Evolutionary conservation across 2,329 filamentous ascomycete genomes (phyloP), one percentile per base, ranked within the genome.

Genomic region (Fusarium coffeatum): DNA sequence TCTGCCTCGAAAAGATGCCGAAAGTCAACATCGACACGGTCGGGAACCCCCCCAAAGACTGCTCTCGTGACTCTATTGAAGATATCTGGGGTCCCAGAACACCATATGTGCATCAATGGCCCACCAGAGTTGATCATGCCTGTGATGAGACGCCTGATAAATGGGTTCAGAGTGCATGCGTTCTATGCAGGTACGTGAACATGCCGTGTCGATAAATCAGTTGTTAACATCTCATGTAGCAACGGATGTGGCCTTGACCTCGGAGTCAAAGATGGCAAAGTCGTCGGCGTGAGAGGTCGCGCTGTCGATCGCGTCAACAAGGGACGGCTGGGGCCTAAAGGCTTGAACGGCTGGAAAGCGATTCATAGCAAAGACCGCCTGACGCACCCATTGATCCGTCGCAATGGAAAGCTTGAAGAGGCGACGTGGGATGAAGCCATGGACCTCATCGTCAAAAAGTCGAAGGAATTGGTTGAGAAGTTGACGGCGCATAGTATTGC

Each of bases 101-200:
- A 10, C 45, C 45, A 2, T 50, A 56, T 7, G 8, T 30, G 6
- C 45, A 56, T n/a, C 54, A 56, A 27, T 56, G 54, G 54, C 54
- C 43, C 11, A 56, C 54, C 2, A 56, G 54, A 22, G 45, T 56
- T 6, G 54, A 56, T n/a, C 45, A 56, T 23, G 54, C 54, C 27
- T 56, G 32, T 4, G 54, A 56, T 1, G 45, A 56, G 23, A 20
- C 37, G 15, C 54, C 54, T 1, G 54, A 50, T 2, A 50, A 50
- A 41, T 56, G 54, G 54, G 54, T 56, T 1, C 43, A 56, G 8
- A 56, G 32, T 41, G 54, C 54, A 16, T 56, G 54, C 6, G 54
- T 56, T 3, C 1, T 56, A 13, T 56, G 54, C 54, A 56, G 53
- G 53, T 55, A 23, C 10, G 48, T 30, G 28, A 30, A 7, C 6